Percentiles rank a stretch among this genome's conserved stretches.
Evolutionary conservation across 352 stramenopile genomes (phyloP).

Genomic region (Pythium utonaiense): DNA sequence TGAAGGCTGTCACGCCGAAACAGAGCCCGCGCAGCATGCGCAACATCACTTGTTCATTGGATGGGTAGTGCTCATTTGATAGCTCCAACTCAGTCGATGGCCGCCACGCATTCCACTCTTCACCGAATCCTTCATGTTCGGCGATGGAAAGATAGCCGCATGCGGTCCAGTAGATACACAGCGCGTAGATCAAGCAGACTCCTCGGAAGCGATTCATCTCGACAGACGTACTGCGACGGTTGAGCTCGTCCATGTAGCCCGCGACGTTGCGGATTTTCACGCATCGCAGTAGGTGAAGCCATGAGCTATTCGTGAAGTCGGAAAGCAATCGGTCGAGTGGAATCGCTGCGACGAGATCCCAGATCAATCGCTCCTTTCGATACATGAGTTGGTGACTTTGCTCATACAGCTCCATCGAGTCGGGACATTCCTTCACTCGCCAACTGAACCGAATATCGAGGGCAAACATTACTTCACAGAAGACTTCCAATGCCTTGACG

Average conservation of each 20-base stretch:
- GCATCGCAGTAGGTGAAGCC: slow-evolving; percentile 37
- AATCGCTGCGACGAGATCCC: slow-evolving; percentile 34
- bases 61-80: slow-evolving; percentile 24
- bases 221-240: slow-evolving; percentile 48
- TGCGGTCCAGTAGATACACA: slow-evolving; percentile 57
- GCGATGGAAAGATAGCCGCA: slow-evolving; percentile 49
- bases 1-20: slow-evolving; percentile 24
- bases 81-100: slow-evolving; percentile 38
- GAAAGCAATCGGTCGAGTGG: slow-evolving; percentile 41
- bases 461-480: slow-evolving; percentile 43
- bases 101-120: slow-evolving; percentile 50
- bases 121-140: slow-evolving; percentile 36
- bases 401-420: slow-evolving; percentile 54
- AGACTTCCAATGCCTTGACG: slow-evolving; percentile 20
- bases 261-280: slow-evolving; percentile 51
- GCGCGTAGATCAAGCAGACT: slow-evolving; percentile 50
- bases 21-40: slow-evolving; percentile 25
- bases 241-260: slow-evolving; percentile 53
- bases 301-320: slow-evolving; percentile 28
- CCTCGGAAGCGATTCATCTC: slow-evolving; percentile 51
- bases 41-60: slow-evolving; percentile 30
- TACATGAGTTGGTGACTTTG: slow-evolving; percentile 34
- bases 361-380: slow-evolving; percentile 39
- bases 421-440: slow-evolving; percentile 28
- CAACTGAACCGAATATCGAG: slow-evolving; percentile 52